Base-by-base conservation (phyloP, 805 yeast species). In the Candida glaebosa region DNA sequence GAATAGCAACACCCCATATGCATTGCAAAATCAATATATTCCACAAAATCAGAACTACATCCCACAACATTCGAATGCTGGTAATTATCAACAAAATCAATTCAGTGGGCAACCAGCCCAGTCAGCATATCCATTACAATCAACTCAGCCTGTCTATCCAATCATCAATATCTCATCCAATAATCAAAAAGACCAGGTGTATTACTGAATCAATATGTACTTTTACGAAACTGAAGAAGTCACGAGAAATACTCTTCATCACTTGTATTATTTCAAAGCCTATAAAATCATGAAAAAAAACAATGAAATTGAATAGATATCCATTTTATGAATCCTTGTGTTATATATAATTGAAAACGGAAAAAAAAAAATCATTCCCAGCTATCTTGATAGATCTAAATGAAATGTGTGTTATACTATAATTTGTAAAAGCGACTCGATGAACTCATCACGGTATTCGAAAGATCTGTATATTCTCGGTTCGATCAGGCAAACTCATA, bases 131-230 rank as follows among this genome's bases (percentile, higher is more conserved):
- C 31, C n/a, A 10, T 28, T 28, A 14, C 31, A 28, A 28, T 28
- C 31, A 6, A 28, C 31, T 5, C 31, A 28, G 14, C 31, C 31
- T 10, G 14, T 28, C 16, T 28, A 28, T 10, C 31, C 31, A n/a
- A 28, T 5, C 16, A 9, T 28, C 31, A 28, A 28, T 28, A 16
- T 28, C 31, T 5, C 31, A 5, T 28, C 31, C 31, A 28, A 28
- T 28, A 28, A 14, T 28, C 31, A 28, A 28, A 28, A 28, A 10
- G 31, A 28, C 31, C 31, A 28, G 14, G 31, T 28, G 14, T 28
- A 28, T 28, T 28, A 28, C 14, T 28, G 31, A 28, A 28, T 28
- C 31, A 28, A 12, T 28, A 28, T 28, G 31, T 28, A 28, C 31
- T 28, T 28, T 28, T 28, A 28, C 14, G 31, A 5, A 28, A 28